Conservation (phyloP, 306 rosid species). For the Malus sylvestris region DNA sequence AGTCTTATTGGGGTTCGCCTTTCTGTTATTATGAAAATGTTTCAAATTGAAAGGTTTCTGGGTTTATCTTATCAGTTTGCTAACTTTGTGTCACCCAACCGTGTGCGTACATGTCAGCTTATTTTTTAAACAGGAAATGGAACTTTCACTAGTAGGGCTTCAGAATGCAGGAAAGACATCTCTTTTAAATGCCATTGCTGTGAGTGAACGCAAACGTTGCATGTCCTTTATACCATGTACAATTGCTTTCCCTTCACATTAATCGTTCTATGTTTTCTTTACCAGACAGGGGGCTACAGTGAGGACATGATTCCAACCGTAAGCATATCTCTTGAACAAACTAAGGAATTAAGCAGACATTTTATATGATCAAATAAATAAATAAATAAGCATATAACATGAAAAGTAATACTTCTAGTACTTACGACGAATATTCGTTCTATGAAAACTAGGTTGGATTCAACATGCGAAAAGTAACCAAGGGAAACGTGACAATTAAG, state of each 20-base stretch:
- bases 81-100: slow-evolving; percentile 2
- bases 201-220: slow-evolving; percentile 40
- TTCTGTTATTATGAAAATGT: not conserved
- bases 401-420: not conserved
- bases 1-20: not conserved
- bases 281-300: slow-evolving; percentile 85
- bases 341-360: not conserved
- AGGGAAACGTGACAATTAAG: slow-evolving; percentile 91
- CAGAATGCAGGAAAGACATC: slow-evolving; percentile 96
- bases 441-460: slow-evolving; percentile 62
- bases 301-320: slow-evolving; percentile 99
- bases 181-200: slow-evolving; percentile 85
- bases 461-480: slow-evolving; percentile 88
- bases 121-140: slow-evolving; percentile 96
- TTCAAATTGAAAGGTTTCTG: not conserved
- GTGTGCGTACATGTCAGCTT: slow-evolving; percentile 38
- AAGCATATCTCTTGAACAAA: slow-evolving; percentile 21
- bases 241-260: slow-evolving; percentile 18
- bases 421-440: not conserved
- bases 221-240: not conserved
- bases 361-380: not conserved
- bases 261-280: slow-evolving; percentile 13
- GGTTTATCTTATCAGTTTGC: not conserved
- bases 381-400: not conserved
- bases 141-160: slow-evolving; percentile 90